A percentile compares a stretch with the other conserved stretches of the same genome.
These are phyloP conservation scores for Cystobasidium tubakii DNA, from an alignment of 768 basidiomycete species.

Conservation along the genomic window DNA sequence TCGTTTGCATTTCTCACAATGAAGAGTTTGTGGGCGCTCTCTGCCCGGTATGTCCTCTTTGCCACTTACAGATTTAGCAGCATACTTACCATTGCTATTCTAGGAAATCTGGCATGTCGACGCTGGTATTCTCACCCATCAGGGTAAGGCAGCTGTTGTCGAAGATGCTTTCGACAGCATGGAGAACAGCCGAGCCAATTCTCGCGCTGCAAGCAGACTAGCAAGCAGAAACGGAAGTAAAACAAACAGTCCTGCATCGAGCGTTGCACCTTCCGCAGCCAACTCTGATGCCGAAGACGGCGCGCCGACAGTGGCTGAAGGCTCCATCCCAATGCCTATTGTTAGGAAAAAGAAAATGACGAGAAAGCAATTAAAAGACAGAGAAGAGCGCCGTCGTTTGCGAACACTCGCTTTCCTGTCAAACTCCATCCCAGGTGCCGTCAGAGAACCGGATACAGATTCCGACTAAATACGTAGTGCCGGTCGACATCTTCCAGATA, in stretches of 20 bases:
- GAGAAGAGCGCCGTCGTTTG: constrained; percentile 73
- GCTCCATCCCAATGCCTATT: constrained; percentile 43
- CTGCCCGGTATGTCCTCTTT: constrained; percentile 39
- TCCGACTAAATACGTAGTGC: too few species aligned
- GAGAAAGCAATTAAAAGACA: constrained; percentile 81
- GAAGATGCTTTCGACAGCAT: constrained; percentile 78
- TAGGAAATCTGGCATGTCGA: constrained; percentile 90
- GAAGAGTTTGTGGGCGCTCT: constrained; percentile 51
- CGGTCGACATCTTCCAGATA: too few species aligned
- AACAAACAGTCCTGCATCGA: constrained; percentile 59
- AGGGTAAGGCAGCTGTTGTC: constrained; percentile 77
- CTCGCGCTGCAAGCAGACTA: constrained; percentile 65
- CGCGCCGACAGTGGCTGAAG: constrained; percentile 46
- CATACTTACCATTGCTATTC: constrained; percentile 49
- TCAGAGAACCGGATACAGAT: constrained; percentile 33
- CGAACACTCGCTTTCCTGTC: constrained; percentile 33
- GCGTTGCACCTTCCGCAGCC: constrained; percentile 54
- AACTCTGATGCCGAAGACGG: constrained; percentile 40
- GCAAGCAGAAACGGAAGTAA: constrained; percentile 53
- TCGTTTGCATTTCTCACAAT: constrained; percentile 95
- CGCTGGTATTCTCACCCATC: constrained; percentile 70
- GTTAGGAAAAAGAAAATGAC: constrained; percentile 60
- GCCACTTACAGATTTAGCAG: constrained; percentile 25
- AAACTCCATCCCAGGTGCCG: constrained; percentile 18
- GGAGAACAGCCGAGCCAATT: constrained; percentile 63